Evolutionary conservation across 1,284 basidiomycete genomes (phyloP).

Genomic region (Fomitopsis betulina): DNA sequence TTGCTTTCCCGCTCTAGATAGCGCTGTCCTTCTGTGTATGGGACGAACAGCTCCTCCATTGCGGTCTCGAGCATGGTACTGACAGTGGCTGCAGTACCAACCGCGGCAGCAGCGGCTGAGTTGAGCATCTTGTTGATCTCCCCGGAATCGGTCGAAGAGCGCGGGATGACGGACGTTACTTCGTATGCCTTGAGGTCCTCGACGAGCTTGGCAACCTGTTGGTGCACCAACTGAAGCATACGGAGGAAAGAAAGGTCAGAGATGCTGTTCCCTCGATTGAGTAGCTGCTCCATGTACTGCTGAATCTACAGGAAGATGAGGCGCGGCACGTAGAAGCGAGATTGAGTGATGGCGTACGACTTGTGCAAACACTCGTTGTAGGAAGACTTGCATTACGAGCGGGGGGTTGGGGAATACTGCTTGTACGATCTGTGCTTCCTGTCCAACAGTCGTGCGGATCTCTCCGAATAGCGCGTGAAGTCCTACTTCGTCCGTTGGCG

Average conservation of each 20-base stretch:
- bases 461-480: slow-evolving; percentile 81
- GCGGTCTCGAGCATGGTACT: slow-evolving; percentile 89
- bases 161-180: slow-evolving; percentile 60
- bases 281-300: slow-evolving; percentile 86
- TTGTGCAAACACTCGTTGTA: slow-evolving; percentile 97
- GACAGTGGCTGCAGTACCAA: slow-evolving; percentile 49
- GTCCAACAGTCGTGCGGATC: slow-evolving; percentile 87
- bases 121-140: slow-evolving; percentile 57
- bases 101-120: slow-evolving; percentile 33
- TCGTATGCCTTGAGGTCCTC: slow-evolving; percentile 95
- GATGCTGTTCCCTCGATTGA: slow-evolving; percentile 67
- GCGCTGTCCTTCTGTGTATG: slow-evolving; percentile 87
- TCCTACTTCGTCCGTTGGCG: slow-evolving; percentile 81
- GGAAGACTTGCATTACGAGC: slow-evolving; percentile 98
- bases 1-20: slow-evolving; percentile 93
- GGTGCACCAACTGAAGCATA: slow-evolving; percentile 84
- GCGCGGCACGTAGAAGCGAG: not conserved
- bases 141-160: slow-evolving; percentile 53
- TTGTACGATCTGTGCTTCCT: slow-evolving; percentile 97
- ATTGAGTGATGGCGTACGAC: slow-evolving; percentile 55
- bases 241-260: slow-evolving; percentile 92
- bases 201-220: slow-evolving; percentile 75
- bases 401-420: slow-evolving; percentile 97
- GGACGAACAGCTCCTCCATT: slow-evolving; percentile 95
- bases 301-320: slow-evolving; percentile 64